These are phyloP conservation scores for Daldinia sp. DNA, from an alignment of 2,329 filamentous ascomycete genomes.

Conservation along the genomic window DNA sequence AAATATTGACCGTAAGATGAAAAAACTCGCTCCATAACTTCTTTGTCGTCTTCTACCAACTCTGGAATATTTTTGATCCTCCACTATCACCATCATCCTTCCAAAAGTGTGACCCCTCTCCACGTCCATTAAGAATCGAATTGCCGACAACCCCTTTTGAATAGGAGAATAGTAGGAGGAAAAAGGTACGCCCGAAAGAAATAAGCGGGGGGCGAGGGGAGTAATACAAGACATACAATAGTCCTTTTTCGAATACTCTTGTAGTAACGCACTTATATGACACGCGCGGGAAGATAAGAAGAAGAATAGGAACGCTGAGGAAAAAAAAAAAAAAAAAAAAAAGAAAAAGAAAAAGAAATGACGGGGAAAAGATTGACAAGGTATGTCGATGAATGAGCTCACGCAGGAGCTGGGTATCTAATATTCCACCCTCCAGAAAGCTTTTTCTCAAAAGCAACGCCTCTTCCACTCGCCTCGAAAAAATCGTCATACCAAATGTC, in stretches of 20 bases:
- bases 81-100: slow-evolving; percentile 3
- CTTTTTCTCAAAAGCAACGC: slow-evolving; percentile 35
- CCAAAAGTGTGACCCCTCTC: slow-evolving; percentile 15
- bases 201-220: slow-evolving; percentile 20
- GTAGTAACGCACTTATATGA: slow-evolving; percentile 38
- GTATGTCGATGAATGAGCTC: slow-evolving; percentile 52
- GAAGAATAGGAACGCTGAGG: slow-evolving; percentile 30
- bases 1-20: slow-evolving; percentile 39
- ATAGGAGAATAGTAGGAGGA: slow-evolving; percentile 22
- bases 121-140: slow-evolving; percentile 17
- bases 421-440: slow-evolving; percentile 43
- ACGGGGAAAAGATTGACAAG: slow-evolving; percentile 45
- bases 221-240: slow-evolving; percentile 25
- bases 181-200: slow-evolving; percentile 26
- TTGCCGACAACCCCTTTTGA: slow-evolving; percentile 15
- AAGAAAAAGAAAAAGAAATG: slow-evolving; percentile 17
- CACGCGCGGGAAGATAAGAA: slow-evolving; percentile 18
- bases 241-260: slow-evolving; percentile 31
- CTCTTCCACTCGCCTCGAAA: slow-evolving; percentile 37
- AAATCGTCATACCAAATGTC: slow-evolving; percentile 40
- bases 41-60: slow-evolving; percentile 32
- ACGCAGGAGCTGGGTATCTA: slow-evolving; percentile 53
- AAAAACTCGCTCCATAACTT: slow-evolving; percentile 36
- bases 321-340: slow-evolving; percentile 18
- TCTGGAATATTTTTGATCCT: slow-evolving; percentile 15